A percentile compares a stretch with the other conserved stretches of the same genome.
Evolutionary conservation across 164 flowering plant genomes (phyloP).

Genomic region (Cinnamomum chago): DNA sequence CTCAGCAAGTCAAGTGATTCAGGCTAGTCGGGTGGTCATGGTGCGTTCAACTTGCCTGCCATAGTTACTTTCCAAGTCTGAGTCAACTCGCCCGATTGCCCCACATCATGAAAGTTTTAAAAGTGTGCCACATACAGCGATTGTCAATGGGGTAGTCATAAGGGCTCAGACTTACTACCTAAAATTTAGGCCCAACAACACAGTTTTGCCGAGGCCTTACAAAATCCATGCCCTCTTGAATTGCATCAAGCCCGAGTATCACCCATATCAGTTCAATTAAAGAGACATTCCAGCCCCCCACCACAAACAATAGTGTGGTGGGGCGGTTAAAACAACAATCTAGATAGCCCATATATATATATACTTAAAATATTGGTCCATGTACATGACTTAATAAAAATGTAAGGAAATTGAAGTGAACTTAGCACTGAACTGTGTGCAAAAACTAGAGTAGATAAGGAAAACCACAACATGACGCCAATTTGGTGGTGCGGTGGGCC

Average conservation of each 20-base stretch:
- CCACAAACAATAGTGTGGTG: no score
- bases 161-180: no score
- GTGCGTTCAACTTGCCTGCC: conserved; percentile 3
- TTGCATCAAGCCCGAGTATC: no score
- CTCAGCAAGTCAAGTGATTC: neutral
- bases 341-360: no score
- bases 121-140: neutral
- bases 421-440: conserved; percentile 23
- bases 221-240: no score
- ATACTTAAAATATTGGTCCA: neutral
- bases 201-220: no score
- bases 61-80: neutral
- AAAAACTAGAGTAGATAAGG: conserved; percentile 22
- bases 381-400: neutral
- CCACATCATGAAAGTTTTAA: conserved; percentile 15
- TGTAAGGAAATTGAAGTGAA: neutral
- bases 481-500: conserved; percentile 16
- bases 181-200: no score
- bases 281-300: no score
- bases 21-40: no score
- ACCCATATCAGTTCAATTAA: no score
- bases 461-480: conserved; percentile 21
- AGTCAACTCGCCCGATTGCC: conserved; percentile 16
- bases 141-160: no score
- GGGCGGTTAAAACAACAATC: no score